Evolutionary conservation across 2,329 filamentous ascomycete genomes (phyloP).

Genomic region (Aspergillus amoenus): DNA sequence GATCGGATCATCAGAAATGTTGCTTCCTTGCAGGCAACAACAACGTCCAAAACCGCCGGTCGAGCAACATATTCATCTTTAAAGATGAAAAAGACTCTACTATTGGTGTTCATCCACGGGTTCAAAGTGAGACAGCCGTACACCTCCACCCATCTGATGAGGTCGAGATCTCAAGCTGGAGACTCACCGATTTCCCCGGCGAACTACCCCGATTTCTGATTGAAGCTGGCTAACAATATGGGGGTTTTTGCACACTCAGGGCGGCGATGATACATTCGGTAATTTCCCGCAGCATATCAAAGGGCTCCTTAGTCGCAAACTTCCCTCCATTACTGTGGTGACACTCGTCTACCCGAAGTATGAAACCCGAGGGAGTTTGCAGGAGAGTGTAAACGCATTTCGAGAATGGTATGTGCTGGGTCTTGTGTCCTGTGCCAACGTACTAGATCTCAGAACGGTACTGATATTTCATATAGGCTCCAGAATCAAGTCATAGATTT

Average conservation of each 20-base stretch:
- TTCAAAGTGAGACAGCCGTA: conserved; percentile 42
- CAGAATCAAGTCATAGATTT: conserved; percentile 91
- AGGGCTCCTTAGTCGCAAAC: conserved; percentile 41
- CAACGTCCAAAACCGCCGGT: background rate
- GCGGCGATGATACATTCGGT: conserved; percentile 50
- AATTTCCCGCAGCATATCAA: conserved; percentile 47
- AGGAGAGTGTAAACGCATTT: conserved; percentile 46
- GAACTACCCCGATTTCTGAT: background rate
- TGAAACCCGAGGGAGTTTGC: conserved; percentile 50
- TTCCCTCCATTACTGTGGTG: conserved; percentile 43
- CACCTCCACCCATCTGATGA: background rate
- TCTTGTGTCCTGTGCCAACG: background rate
- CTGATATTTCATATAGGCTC: conserved; percentile 56
- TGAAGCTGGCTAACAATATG: background rate
- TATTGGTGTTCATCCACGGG: conserved; percentile 50
- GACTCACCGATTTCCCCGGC: background rate
- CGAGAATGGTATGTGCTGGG: conserved; percentile 45
- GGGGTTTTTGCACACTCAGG: conserved; percentile 29
- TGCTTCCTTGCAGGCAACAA: background rate
- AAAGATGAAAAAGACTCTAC: conserved; percentile 46
- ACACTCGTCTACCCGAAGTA: conserved; percentile 50
- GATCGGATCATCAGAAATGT: background rate
- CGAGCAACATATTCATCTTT: background rate
- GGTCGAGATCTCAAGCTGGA: background rate
- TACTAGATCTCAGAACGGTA: background rate